Percentiles rank a stretch among this genome's conserved stretches.
phyloP scores from a whole-genome alignment of 768 basidiomycete genomes.

The Coprinellus micaceus region DNA sequence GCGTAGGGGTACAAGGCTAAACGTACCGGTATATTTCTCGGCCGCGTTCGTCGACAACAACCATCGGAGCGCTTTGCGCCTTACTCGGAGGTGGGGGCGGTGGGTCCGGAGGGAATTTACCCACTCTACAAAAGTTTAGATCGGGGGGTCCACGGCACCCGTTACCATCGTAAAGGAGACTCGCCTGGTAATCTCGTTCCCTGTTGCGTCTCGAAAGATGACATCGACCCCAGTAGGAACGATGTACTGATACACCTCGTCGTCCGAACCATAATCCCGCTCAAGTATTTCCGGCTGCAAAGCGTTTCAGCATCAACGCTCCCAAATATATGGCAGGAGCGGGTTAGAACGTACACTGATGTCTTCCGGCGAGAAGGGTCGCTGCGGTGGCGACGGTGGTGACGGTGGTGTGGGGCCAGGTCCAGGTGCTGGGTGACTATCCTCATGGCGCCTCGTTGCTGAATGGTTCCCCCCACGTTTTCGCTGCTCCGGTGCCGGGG shows the following conservation, averaged over 20 bases:
- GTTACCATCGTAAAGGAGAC: not conserved
- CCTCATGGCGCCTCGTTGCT: not conserved
- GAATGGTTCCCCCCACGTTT: not conserved
- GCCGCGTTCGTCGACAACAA: conserved; percentile 60
- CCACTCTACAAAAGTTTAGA: conserved; percentile 38
- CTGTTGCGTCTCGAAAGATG: conserved; percentile 63
- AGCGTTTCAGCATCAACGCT: no score
- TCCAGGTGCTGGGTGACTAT: not conserved
- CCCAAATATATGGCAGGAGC: not conserved
- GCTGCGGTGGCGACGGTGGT: not conserved
- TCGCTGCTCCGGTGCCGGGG: no score
- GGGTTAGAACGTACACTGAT: not conserved
- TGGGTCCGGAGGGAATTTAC: conserved; percentile 35
- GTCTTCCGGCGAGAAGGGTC: not conserved
- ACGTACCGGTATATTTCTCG: conserved; percentile 54
- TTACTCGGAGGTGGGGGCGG: conserved; percentile 4
- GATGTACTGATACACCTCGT: conserved; percentile 49
- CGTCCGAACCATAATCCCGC: conserved; percentile 26
- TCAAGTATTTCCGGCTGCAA: conserved; percentile 9
- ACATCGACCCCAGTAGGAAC: conserved; percentile 63
- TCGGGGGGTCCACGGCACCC: not conserved
- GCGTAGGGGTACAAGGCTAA: no score
- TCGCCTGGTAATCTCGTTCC: conserved; percentile 62
- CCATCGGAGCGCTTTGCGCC: conserved; percentile 36
- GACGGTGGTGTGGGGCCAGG: not conserved